phyloP scores from a whole-genome alignment of 345 rosid species.

The Citrus medica region DNA sequence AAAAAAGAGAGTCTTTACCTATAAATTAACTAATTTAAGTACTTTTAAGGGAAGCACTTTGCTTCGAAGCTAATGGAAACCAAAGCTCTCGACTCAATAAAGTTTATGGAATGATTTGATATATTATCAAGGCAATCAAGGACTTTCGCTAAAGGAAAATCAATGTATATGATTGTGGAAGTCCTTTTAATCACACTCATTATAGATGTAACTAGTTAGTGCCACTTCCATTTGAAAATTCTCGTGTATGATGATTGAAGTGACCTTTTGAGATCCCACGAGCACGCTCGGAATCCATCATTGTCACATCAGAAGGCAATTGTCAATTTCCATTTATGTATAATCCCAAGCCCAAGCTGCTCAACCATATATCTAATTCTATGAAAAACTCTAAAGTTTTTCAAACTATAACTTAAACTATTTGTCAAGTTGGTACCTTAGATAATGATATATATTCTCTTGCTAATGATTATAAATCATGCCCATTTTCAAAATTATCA shows the following conservation, averaged over 20 bases:
- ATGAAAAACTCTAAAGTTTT: neutral
- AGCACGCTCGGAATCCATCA: slow-evolving; percentile 34
- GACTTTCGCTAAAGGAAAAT: neutral
- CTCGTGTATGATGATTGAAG: slow-evolving; percentile 9
- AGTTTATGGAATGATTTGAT: neutral
- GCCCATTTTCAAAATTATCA: neutral
- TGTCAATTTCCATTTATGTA: neutral
- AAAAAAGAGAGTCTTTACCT: fast-evolving
- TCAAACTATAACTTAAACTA: slow-evolving; percentile 4
- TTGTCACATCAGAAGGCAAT: neutral
- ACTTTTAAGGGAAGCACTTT: neutral
- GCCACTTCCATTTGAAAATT: slow-evolving; percentile 15
- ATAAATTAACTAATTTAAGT: neutral
- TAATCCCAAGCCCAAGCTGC: neutral
- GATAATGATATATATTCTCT: slow-evolving; percentile 25
- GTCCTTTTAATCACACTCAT: slow-evolving; percentile 15
- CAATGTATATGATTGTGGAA: slow-evolving; percentile 12
- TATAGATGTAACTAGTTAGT: slow-evolving; percentile 2
- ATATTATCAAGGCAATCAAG: slow-evolving; percentile 11
- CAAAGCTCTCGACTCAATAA: slow-evolving; percentile 9
- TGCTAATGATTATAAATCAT: slow-evolving; percentile 18
- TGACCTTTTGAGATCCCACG: slow-evolving; percentile 17
- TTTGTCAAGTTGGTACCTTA: slow-evolving; percentile 19
- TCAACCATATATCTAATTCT: neutral
- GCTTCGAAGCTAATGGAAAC: neutral